phyloP scores from a whole-genome alignment of 805 yeast species.

The Metschnikowia lachancei region DNA sequence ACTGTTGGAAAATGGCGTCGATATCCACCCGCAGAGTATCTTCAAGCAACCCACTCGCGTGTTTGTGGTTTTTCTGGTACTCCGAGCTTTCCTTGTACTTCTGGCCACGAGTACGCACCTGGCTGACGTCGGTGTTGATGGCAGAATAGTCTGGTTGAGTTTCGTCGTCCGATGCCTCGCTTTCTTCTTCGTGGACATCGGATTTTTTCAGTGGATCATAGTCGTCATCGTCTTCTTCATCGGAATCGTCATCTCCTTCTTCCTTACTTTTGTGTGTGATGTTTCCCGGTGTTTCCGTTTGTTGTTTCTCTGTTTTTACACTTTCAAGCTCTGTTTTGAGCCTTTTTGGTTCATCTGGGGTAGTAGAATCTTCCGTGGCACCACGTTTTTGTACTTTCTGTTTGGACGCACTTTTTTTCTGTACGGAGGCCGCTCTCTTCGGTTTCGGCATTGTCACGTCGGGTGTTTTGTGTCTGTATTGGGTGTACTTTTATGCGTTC shows the following conservation, averaged over 20 bases:
- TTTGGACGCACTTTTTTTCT: too few relatives aligned
- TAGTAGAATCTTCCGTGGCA: too few relatives aligned
- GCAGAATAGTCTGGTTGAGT: slow-evolving; percentile 40
- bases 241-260: slow-evolving; percentile 42
- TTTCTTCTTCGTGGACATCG: slow-evolving; percentile 12
- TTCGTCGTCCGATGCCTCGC: slow-evolving; percentile 24
- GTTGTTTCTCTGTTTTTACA: not conserved
- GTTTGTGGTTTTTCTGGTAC: not conserved
- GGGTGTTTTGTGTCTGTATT: too few relatives aligned
- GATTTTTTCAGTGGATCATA: slow-evolving; percentile 43
- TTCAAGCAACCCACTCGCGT: slow-evolving; percentile 14
- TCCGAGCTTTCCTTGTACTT: slow-evolving; percentile 39
- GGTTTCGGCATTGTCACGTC: too few relatives aligned
- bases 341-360: not conserved
- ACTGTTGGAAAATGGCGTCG: slow-evolving; percentile 30
- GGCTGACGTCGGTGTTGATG: slow-evolving; percentile 53
- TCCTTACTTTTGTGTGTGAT: not conserved
- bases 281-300: not conserved
- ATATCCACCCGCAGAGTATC: slow-evolving; percentile 29
- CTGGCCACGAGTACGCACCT: slow-evolving; percentile 69
- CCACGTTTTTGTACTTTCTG: too few relatives aligned
- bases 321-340: not conserved
- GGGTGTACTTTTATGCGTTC: too few relatives aligned
- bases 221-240: slow-evolving; percentile 59
- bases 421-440: too few relatives aligned